These are phyloP conservation scores for Trichoderma guizhouense DNA, from an alignment of 2,329 filamentous ascomycete species.

Conservation along the genomic window DNA sequence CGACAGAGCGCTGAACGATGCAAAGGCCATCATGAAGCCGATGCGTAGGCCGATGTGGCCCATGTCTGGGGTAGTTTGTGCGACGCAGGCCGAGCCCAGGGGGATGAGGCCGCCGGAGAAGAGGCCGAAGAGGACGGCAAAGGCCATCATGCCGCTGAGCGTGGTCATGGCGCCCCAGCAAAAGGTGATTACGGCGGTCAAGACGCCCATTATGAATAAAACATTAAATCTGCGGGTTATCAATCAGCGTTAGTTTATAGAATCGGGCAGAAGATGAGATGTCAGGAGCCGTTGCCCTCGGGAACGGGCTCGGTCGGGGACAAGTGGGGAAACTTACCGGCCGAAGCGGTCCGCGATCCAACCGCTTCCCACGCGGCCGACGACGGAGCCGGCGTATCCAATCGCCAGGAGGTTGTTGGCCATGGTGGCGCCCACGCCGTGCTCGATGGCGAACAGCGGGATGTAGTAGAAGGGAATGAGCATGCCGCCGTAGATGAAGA, in stretches of 20 bases:
- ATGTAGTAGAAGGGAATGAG: constrained; percentile 32
- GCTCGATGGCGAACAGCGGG: constrained; percentile 50
- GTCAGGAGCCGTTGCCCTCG: neutral
- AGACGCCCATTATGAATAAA: constrained; percentile 23
- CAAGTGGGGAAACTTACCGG: constrained; percentile 26
- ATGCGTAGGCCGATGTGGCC: constrained; percentile 30
- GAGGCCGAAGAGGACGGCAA: constrained; percentile 30
- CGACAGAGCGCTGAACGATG: constrained; percentile 26
- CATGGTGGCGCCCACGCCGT: constrained; percentile 44
- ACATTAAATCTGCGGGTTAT: constrained; percentile 40
- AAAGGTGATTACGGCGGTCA: constrained; percentile 29
- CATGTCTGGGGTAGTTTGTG: constrained; percentile 30
- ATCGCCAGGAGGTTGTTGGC: constrained; percentile 61
- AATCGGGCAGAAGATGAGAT: neutral
- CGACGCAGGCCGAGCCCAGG: constrained; percentile 31
- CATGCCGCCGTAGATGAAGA: constrained; percentile 30
- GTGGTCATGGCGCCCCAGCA: constrained; percentile 30
- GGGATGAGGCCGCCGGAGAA: constrained; percentile 35
- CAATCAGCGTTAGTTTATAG: neutral
- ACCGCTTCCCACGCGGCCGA: constrained; percentile 51
- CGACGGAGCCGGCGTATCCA: constrained; percentile 55
- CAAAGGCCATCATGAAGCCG: constrained; percentile 33
- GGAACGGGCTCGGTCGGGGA: too few species aligned
- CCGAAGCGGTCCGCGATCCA: constrained; percentile 50
- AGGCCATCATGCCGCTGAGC: constrained; percentile 22